Evolutionary conservation across 2,329 filamentous ascomycete species (phyloP), one percentile per base, ranked within the genome.

Genomic region (Aspergillus cejpii): DNA sequence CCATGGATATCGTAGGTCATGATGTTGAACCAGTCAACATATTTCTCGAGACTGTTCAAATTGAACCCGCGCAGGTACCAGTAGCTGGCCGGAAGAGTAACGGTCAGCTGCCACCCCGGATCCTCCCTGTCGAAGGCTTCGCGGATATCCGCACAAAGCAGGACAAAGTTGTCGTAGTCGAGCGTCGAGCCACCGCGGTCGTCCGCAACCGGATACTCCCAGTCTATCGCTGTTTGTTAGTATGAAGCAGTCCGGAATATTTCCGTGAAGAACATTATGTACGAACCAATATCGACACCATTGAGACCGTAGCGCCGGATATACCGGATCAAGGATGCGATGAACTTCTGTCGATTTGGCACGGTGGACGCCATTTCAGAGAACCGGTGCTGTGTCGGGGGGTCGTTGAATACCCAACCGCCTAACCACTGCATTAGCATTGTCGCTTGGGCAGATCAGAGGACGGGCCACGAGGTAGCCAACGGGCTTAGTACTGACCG

Each of bases 1-100:
- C 51, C 49, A 31, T 54, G 51, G 2, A 54, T 24, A 31, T 54
- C 49, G 10, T 54, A 52, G 14, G 27, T 44, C 49, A 52, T 52
- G n/a, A 54, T 15, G n/a, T 53, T 53, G n/a, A 49, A 38, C 31
- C 40, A 51, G 24, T 51, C 48, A 2, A 53, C 39, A 11, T 51
- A 23, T 12, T 39, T 41, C 15, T 51, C 45, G 14, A 53, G 31
- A 15, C 40, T 39, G 6, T 12, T 21, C 34, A 53, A 37, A 12
- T 53, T 43, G 21, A 53, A 53, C 7, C 42, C 39, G 8, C 38
- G 39, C 5, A 53, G 45, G 14, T 51, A 53, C 48, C 48, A 51
- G 26, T 51, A 53, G 3, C 41, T 45, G 1, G 48, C 49, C 14
- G 50, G 50, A 37, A 52, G n/a, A 20, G 50, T 52, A 7, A 51